Conservation (phyloP, 2,329 filamentous ascomycete genomes). For the Aspergillus fijiensis region DNA sequence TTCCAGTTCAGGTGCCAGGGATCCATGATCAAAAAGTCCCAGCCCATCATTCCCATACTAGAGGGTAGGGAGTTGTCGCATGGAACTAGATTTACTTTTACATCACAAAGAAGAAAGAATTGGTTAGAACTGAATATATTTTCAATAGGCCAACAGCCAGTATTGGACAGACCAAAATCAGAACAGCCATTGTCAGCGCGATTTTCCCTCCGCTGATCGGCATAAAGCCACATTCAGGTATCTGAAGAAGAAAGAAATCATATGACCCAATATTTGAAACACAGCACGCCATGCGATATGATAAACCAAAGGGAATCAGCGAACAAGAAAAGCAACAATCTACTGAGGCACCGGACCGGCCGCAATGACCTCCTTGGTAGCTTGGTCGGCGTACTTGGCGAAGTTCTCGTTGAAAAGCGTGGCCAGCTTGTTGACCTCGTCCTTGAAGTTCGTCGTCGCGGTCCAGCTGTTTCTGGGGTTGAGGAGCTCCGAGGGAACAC, state of each 20-base stretch:
- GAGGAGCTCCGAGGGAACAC: slow-evolving; percentile 85
- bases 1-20: too few relatives aligned
- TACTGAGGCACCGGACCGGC: slow-evolving; percentile 41
- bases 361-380: slow-evolving; percentile 73
- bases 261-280: slow-evolving; percentile 16
- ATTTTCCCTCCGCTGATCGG: slow-evolving; percentile 12
- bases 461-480: slow-evolving; percentile 96
- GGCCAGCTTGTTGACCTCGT: slow-evolving; percentile 87
- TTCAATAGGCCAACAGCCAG: neutral
- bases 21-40: too few relatives aligned
- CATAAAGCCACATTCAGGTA: slow-evolving; percentile 8
- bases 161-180: neutral
- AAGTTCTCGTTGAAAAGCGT: slow-evolving; percentile 95
- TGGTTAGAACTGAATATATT: neutral
- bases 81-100: too few relatives aligned
- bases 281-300: slow-evolving; percentile 21
- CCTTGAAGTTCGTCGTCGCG: slow-evolving; percentile 75
- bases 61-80: too few relatives aligned
- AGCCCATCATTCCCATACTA: too few relatives aligned
- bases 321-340: slow-evolving; percentile 15
- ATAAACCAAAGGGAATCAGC: slow-evolving; percentile 12
- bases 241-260: slow-evolving; percentile 8
- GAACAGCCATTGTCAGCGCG: slow-evolving; percentile 5
- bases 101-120: neutral
- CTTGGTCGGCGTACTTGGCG: slow-evolving; percentile 86